These are phyloP conservation scores for Castanea mollissima DNA, from an alignment of 306 rosid species.

Conservation along the genomic window DNA sequence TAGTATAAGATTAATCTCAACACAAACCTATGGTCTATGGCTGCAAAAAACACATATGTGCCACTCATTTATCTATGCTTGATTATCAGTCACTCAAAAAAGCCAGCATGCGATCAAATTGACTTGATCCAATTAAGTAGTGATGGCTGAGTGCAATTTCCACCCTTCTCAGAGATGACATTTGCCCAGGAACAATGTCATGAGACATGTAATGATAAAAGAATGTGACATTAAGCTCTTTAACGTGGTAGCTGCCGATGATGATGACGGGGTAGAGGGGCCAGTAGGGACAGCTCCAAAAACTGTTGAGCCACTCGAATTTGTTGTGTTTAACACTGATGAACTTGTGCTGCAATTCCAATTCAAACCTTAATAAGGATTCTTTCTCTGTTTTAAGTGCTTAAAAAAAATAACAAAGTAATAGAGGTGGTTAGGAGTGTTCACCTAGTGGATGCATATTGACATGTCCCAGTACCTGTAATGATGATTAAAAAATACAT, in stretches of 20 bases:
- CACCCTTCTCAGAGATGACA: constrained; percentile 12
- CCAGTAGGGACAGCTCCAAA: constrained; percentile 69
- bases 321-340: constrained; percentile 75
- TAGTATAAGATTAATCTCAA: not conserved
- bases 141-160: constrained; percentile 5
- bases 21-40: not conserved
- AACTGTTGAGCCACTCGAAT: constrained; percentile 75
- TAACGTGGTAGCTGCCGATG: constrained; percentile 18
- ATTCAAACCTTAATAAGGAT: constrained; percentile 9
- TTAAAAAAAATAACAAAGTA: not conserved
- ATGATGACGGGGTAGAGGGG: constrained; percentile 43
- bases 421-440: not conserved
- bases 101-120: not conserved
- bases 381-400: not conserved
- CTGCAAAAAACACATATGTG: not conserved
- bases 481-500: constrained; percentile 7
- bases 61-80: not conserved
- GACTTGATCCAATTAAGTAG: not conserved
- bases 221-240: constrained; percentile 17
- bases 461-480: constrained; percentile 73
- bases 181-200: constrained; percentile 21
- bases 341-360: constrained; percentile 66
- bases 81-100: not conserved
- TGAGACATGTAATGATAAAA: constrained; percentile 31
- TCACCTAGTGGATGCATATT: constrained; percentile 72